Percentiles rank a stretch among this genome's conserved stretches.
Conservation (phyloP, 495 filamentous ascomycete genomes). For the Penicillium ucsense region DNA sequence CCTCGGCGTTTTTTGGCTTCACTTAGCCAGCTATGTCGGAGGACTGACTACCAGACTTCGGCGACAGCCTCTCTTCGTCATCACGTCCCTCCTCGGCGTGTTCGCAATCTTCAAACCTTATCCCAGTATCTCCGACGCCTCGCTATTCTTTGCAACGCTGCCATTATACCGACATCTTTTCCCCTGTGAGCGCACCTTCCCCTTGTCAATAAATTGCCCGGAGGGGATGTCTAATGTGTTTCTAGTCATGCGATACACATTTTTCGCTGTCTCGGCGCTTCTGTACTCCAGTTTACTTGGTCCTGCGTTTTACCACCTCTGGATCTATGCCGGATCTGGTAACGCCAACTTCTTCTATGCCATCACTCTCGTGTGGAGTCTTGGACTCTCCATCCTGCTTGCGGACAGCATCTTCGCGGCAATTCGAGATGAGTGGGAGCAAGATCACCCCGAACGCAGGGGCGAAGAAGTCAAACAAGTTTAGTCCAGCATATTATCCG, state of each 20-base stretch:
- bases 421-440: slow-evolving; percentile 87
- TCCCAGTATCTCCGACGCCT: slow-evolving; percentile 80
- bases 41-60: slow-evolving; percentile 73
- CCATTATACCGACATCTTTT: slow-evolving; percentile 92
- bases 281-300: slow-evolving; percentile 83
- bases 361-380: slow-evolving; percentile 93
- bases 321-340: slow-evolving; percentile 96
- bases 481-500: slow-evolving; percentile 29
- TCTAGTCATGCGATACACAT: slow-evolving; percentile 87
- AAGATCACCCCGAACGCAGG: slow-evolving; percentile 78
- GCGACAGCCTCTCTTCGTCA: slow-evolving; percentile 74
- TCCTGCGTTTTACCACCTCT: slow-evolving; percentile 92
- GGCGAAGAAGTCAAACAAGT: slow-evolving; percentile 84
- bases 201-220: too few species aligned
- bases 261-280: slow-evolving; percentile 69
- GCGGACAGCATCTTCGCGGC: slow-evolving; percentile 82
- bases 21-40: slow-evolving; percentile 78
- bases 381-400: slow-evolving; percentile 72
- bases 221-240: slow-evolving; percentile 7
- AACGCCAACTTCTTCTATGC: slow-evolving; percentile 99
- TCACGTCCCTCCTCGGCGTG: slow-evolving; percentile 73
- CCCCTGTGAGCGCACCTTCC: slow-evolving; percentile 46
- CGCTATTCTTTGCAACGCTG: slow-evolving; percentile 71
- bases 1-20: slow-evolving; percentile 94
- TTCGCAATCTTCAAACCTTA: slow-evolving; percentile 95